Base-by-base conservation (phyloP, 495 filamentous ascomycete genomes). In the Elasticomyces elasticus region DNA sequence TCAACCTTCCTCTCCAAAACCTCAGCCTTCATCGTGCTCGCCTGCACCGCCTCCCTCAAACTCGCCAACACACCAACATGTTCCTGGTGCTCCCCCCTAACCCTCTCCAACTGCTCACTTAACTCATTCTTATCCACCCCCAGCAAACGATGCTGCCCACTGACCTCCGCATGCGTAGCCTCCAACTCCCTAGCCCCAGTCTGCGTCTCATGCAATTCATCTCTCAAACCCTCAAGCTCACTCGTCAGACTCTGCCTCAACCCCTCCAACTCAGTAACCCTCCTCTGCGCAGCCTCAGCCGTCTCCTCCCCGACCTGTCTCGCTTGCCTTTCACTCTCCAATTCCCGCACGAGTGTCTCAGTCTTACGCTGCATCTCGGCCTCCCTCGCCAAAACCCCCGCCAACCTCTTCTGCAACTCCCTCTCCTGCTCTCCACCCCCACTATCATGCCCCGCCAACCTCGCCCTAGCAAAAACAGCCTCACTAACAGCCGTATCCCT, bases 401-500 rank as follows among this genome's bases (percentile, higher is more conserved):
- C 92, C 13, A 97, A 76, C 58, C 91, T 88, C 60, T 83, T 79
- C 59, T 79, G 82, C 61, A 95, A 80, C 56, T 96, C 91, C 5
- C 72, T 76, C n/a, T 89, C 87, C 12, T 64, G 64, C 26, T 74
- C 67, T 54, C 89, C 88, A 0, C 80, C 79, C 58, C 85, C 82
- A 17, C 84, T 83, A 49, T 80, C 77, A 55, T 87, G 85, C 1
- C 89, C 89, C 35, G 89, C 92, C 17, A 95, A 74, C 62, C 88
- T 94, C 6, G 94, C 87, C 63, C 94, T 94, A 22, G 89, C 88
- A 72, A 96, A 97, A 0, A 89, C 85, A 0, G 94, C 92, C 68
- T 97, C 94, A 56, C 80, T 84, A 37, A 99, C 79, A 17, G 92
- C 92, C 19, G 85, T 82, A 69, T 99, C 94, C 46, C 94, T 75